These are phyloP conservation scores for Austroboletus niveus DNA, from an alignment of 1,284 basidiomycete species.

Conservation along the genomic window DNA sequence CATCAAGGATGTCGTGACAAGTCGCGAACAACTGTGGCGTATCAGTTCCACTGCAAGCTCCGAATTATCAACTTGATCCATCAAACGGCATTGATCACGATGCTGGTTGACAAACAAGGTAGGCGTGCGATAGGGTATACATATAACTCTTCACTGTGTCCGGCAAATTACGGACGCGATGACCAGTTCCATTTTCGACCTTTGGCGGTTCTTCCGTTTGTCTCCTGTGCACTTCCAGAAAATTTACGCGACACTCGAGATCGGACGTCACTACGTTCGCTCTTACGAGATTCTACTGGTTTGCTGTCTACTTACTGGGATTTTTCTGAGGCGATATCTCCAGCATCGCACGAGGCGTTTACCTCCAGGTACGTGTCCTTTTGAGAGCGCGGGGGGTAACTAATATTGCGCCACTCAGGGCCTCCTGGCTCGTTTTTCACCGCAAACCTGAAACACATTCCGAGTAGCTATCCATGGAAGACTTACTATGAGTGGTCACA, in stretches of 20 bases:
- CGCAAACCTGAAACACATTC: conserved; percentile 1
- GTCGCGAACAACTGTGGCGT: too few species aligned
- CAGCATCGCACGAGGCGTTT: not conserved
- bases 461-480: conserved; percentile 8
- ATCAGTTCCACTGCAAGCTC: too few species aligned
- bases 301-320: not conserved
- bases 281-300: not conserved
- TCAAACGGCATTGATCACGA: too few species aligned
- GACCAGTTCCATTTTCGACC: not conserved
- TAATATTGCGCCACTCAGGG: not conserved
- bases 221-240: not conserved
- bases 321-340: not conserved
- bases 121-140: not conserved
- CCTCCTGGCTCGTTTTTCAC: conserved; percentile 7
- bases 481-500: conserved; percentile 11
- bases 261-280: not conserved
- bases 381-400: too few species aligned
- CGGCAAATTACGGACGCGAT: not conserved
- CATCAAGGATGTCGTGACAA: too few species aligned
- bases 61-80: too few species aligned
- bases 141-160: not conserved
- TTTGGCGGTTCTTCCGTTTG: not conserved
- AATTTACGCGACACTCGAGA: not conserved
- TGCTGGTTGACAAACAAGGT: not conserved
- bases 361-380: conserved; percentile 1